These are phyloP conservation scores for Paulownia fortunei DNA, from an alignment of 257 asterid species.

Conservation along the genomic window DNA sequence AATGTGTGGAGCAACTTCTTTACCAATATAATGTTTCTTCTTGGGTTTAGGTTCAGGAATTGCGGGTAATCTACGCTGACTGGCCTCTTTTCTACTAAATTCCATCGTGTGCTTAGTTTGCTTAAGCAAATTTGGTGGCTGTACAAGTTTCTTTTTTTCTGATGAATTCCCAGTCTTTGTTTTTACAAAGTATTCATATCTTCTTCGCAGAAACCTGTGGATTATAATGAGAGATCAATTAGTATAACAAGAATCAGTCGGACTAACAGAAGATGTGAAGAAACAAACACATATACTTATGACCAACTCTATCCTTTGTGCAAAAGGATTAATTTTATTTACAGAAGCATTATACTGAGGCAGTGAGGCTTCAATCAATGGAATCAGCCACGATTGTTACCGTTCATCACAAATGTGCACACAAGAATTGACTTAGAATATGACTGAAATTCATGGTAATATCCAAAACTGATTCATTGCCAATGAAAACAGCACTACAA, in stretches of 20 bases:
- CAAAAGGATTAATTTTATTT: neutral
- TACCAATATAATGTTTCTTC: conserved; percentile 41
- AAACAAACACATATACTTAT: neutral
- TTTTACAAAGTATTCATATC: conserved; percentile 49
- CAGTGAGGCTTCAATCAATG: neutral
- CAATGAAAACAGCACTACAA: neutral
- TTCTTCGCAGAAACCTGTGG: conserved; percentile 63
- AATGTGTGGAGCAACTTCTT: conserved; percentile 36
- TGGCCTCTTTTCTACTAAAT: conserved; percentile 36
- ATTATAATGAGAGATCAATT: neutral
- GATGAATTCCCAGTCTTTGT: conserved; percentile 34
- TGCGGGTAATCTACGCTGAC: conserved; percentile 45
- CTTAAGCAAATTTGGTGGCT: conserved; percentile 29
- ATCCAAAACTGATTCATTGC: neutral
- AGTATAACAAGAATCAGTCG: neutral
- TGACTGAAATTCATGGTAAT: neutral
- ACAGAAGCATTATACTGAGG: neutral
- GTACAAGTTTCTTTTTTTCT: conserved; percentile 32
- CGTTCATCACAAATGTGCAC: neutral
- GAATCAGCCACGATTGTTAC: neutral
- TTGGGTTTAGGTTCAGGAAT: conserved; percentile 50
- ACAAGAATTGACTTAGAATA: neutral
- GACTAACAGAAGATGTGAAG: neutral
- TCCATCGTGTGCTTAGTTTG: conserved; percentile 33
- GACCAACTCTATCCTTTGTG: neutral